A percentile compares a stretch with the other conserved stretches of the same genome.
These are phyloP conservation scores for Neurospora sublineolata DNA, from an alignment of 495 filamentous ascomycete genomes.

Conservation along the genomic window DNA sequence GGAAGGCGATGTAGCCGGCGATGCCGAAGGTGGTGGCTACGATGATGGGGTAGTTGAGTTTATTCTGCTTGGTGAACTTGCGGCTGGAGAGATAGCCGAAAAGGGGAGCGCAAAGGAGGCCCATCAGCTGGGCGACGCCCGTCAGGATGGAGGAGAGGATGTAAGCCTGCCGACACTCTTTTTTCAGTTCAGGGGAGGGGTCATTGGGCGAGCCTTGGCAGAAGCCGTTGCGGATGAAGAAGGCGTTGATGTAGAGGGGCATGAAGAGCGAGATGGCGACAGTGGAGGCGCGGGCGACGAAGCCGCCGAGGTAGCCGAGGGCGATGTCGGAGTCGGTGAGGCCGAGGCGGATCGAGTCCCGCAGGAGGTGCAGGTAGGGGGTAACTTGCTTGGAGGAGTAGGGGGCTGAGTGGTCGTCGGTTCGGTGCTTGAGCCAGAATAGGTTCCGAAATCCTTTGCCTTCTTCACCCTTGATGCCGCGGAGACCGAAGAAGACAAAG, in stretches of 20 bases:
- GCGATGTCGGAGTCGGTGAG: slow-evolving; percentile 64
- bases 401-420: slow-evolving; percentile 8
- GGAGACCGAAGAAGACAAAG: slow-evolving; percentile 70
- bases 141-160: slow-evolving; percentile 73
- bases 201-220: slow-evolving; percentile 54
- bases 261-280: slow-evolving; percentile 92
- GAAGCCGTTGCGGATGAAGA: slow-evolving; percentile 69
- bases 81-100: slow-evolving; percentile 71
- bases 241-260: slow-evolving; percentile 80
- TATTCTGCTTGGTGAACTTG: slow-evolving; percentile 43
- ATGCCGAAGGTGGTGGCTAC: slow-evolving; percentile 60
- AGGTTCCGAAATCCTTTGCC: slow-evolving; percentile 54
- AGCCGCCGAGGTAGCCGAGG: slow-evolving; percentile 83
- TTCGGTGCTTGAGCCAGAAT: slow-evolving; percentile 25
- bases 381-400: slow-evolving; percentile 15
- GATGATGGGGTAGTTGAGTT: slow-evolving; percentile 63
- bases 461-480: slow-evolving; percentile 65
- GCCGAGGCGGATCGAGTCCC: slow-evolving; percentile 59
- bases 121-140: slow-evolving; percentile 76
- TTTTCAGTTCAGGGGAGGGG: slow-evolving; percentile 57
- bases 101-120: slow-evolving; percentile 69
- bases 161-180: slow-evolving; percentile 74
- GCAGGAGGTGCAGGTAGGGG: slow-evolving; percentile 42
- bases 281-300: slow-evolving; percentile 90
- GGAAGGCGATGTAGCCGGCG: slow-evolving; percentile 64